These are phyloP conservation scores for Apiotrichum montevideense DNA, from an alignment of 1,284 basidiomycete species.

Conservation along the genomic window DNA sequence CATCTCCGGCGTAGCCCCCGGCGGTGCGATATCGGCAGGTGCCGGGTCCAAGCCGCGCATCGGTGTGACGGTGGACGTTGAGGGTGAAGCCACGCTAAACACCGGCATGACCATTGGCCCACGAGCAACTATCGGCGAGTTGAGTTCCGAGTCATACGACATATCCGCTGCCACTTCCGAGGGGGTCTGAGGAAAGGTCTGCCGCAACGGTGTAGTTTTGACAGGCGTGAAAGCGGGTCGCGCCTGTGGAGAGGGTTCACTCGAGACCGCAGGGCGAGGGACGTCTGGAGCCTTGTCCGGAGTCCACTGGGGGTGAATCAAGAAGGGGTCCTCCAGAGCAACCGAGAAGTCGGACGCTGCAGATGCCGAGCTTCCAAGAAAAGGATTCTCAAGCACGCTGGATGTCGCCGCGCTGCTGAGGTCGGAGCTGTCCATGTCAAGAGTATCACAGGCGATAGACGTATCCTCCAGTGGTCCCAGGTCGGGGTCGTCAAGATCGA, in stretches of 20 bases:
- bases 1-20: neutral
- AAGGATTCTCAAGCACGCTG: conserved; percentile 1
- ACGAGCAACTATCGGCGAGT: conserved; percentile 28
- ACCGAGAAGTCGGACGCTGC: neutral
- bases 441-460: neutral
- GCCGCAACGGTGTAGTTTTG: neutral
- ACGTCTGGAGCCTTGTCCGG: neutral
- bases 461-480: conserved; percentile 10
- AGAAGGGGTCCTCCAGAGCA: neutral
- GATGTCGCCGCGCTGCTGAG: too few species aligned
- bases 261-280: neutral
- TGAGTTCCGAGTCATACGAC: conserved; percentile 15
- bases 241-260: neutral
- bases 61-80: neutral
- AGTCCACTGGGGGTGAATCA: neutral
- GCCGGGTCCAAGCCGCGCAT: conserved; percentile 1
- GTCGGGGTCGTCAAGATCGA: conserved; percentile 39
- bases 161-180: neutral
- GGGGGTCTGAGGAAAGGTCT: neutral
- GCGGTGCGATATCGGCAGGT: too few species aligned
- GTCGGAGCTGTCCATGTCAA: conserved; percentile 2
- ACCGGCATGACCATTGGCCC: conserved; percentile 35
- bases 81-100: conserved; percentile 7
- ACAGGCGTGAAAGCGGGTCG: neutral
- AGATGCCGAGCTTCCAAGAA: neutral